Percentiles rank a stretch among this genome's conserved stretches.
Conservation (phyloP, 148 eudicot species). For the Vaccinium corymbosum region DNA sequence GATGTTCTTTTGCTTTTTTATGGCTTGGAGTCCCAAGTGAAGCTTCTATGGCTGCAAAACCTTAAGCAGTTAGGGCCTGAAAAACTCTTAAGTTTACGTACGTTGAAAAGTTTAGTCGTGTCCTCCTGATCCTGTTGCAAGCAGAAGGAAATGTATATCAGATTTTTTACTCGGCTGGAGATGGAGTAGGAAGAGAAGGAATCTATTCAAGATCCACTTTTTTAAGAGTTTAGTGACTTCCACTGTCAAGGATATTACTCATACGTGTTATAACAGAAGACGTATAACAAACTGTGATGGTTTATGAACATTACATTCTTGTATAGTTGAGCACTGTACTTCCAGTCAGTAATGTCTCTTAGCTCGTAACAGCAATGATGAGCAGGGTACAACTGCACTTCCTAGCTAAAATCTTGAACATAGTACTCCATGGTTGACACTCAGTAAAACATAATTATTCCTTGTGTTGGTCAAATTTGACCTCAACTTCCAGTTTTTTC, state of each 20-base stretch:
- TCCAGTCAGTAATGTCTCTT: background rate
- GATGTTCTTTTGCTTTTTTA: background rate
- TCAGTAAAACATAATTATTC: background rate
- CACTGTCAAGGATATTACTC: background rate
- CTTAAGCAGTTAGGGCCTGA: background rate
- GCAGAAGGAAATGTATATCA: background rate
- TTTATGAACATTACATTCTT: background rate
- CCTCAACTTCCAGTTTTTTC: background rate
- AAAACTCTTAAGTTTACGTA: background rate
- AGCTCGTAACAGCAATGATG: background rate
- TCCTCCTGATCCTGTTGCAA: background rate
- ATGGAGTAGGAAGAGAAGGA: background rate
- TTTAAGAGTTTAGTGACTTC: background rate
- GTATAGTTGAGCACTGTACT: background rate
- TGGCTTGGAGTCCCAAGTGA: background rate
- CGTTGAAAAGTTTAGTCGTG: background rate
- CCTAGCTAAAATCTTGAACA: background rate
- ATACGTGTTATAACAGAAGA: background rate
- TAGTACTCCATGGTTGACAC: background rate
- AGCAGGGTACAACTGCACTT: background rate
- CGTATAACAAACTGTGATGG: background rate
- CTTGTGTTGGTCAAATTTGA: background rate
- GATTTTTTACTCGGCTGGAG: background rate
- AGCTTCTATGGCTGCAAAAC: background rate
- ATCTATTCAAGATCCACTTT: background rate